Conservation (phyloP, 148 eudicot genomes). For the Drosera capensis region DNA sequence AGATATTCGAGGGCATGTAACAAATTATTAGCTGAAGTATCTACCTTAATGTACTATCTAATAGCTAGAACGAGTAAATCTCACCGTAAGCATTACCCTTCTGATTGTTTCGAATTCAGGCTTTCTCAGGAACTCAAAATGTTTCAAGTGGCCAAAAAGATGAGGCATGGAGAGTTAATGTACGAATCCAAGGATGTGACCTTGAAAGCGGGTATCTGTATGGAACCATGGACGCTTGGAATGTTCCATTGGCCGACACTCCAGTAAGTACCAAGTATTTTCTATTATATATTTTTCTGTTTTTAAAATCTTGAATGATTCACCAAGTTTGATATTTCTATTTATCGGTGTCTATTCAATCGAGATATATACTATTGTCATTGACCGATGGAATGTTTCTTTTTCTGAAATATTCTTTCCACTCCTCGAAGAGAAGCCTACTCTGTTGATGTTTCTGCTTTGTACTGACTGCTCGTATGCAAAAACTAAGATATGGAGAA, state of each 20-base stretch:
- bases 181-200: slow-evolving; percentile 79
- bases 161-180: slow-evolving; percentile 98
- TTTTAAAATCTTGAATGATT: not conserved
- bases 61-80: too few relatives aligned
- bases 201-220: slow-evolving; percentile 83
- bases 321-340: not conserved
- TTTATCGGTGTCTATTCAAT: not conserved
- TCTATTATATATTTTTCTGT: slow-evolving; percentile 3
- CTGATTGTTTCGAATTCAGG: too few relatives aligned
- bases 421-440: too few relatives aligned
- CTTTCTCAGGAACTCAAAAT: slow-evolving; percentile 90
- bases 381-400: too few relatives aligned
- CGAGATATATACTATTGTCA: too few relatives aligned
- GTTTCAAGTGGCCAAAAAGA: slow-evolving; percentile 91
- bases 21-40: too few relatives aligned
- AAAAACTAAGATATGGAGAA: too few relatives aligned
- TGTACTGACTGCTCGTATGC: too few relatives aligned
- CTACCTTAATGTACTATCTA: too few relatives aligned
- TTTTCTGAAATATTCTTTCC: too few relatives aligned
- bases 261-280: slow-evolving; percentile 59
- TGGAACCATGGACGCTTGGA: slow-evolving; percentile 98
- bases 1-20: too few relatives aligned
- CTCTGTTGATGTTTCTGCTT: not conserved
- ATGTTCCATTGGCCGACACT: slow-evolving; percentile 98
- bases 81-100: too few relatives aligned